A percentile compares a stretch with the other conserved stretches of the same genome.
These are phyloP conservation scores for Crithidia fasciculata DNA, from an alignment of 208 protist species.

Conservation along the genomic window DNA sequence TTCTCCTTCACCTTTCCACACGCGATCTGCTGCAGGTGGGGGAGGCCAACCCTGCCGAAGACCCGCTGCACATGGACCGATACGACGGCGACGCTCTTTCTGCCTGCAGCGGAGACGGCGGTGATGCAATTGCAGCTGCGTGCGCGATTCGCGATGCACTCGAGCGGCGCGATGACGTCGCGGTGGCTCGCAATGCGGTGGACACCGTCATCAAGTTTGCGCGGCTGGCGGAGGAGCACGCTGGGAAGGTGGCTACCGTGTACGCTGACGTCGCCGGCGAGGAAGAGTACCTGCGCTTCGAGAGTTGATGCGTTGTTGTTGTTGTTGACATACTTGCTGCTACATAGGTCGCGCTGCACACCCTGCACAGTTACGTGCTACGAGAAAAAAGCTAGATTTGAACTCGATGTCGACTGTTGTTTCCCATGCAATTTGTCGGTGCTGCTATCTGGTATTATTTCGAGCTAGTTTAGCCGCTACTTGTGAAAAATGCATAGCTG, in stretches of 20 bases:
- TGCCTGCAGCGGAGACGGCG: not conserved
- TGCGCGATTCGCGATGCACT: conserved; percentile 25
- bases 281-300: conserved; percentile 36
- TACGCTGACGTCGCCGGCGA: conserved; percentile 14
- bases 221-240: conserved; percentile 32
- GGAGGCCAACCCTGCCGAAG: conserved; percentile 8
- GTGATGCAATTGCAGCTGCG: not conserved
- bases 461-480: too few species aligned
- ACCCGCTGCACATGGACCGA: conserved; percentile 4
- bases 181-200: conserved; percentile 35
- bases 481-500: too few species aligned
- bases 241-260: conserved; percentile 21
- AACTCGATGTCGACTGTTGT: too few species aligned
- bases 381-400: too few species aligned
- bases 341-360: too few species aligned
- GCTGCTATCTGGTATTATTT: too few species aligned
- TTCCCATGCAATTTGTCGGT: too few species aligned
- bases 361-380: too few species aligned
- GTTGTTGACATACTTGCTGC: not conserved
- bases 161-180: conserved; percentile 35
- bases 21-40: not conserved
- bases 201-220: conserved; percentile 39
- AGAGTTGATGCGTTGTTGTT: conserved; percentile 3
- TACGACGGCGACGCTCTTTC: not conserved
- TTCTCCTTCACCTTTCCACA: conserved; percentile 27